These are phyloP conservation scores for Populus nigra DNA, from an alignment of 345 rosid species.

Conservation along the genomic window DNA sequence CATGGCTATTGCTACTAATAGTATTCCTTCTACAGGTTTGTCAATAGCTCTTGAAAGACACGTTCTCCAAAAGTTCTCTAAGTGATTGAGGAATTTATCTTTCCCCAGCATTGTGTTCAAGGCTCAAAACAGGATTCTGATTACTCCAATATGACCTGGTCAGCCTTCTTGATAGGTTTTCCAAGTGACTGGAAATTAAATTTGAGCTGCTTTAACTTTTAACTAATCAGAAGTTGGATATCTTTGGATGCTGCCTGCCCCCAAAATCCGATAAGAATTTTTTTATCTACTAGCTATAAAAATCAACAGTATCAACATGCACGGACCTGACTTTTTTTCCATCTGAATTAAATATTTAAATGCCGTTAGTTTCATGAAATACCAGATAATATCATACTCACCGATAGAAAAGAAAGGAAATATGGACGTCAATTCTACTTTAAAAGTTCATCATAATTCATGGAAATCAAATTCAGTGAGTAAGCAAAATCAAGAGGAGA, in stretches of 20 bases:
- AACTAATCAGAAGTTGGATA: neutral
- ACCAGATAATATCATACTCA: neutral
- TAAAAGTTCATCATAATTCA: neutral
- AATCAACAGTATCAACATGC: neutral
- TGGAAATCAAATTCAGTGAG: neutral
- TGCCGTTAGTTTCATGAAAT: conserved; percentile 1
- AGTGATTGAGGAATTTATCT: neutral
- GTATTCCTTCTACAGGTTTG: neutral
- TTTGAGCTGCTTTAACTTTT: neutral
- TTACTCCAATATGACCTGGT: neutral
- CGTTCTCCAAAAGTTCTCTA: neutral
- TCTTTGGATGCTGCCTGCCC: neutral
- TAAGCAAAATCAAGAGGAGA: conserved; percentile 2
- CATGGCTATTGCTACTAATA: neutral
- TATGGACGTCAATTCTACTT: neutral
- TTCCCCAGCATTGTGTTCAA: neutral
- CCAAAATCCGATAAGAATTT: neutral
- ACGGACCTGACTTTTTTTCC: neutral
- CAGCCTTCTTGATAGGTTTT: neutral
- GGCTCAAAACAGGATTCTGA: neutral
- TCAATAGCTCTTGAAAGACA: neutral
- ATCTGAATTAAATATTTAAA: neutral
- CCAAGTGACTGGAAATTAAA: neutral
- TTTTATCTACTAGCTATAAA: neutral
- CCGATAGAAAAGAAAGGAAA: neutral